phyloP scores from a whole-genome alignment of 257 asterid species.

The Nicotiana sylvestris region DNA sequence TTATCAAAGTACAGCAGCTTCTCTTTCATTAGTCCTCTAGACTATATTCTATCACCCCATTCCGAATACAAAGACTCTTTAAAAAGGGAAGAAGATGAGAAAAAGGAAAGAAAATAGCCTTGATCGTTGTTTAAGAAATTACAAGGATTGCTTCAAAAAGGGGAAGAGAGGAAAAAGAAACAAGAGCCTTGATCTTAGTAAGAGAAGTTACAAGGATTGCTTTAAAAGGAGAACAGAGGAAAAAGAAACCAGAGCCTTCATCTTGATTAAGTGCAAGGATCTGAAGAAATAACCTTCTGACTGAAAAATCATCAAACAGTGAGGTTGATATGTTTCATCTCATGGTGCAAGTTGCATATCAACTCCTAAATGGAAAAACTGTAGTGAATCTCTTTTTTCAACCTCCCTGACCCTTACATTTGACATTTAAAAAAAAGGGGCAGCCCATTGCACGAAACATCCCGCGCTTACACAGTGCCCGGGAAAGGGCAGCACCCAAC shows the following conservation, averaged over 20 bases:
- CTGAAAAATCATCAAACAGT: neutral
- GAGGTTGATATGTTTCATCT: neutral
- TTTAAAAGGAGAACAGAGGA: neutral
- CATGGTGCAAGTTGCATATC: neutral
- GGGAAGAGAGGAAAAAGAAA: neutral
- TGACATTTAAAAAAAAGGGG: neutral
- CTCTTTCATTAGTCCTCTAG: neutral
- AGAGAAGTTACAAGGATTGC: neutral
- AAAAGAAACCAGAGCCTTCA: neutral
- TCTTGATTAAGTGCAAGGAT: neutral
- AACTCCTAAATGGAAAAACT: neutral
- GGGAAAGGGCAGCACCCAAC: no score
- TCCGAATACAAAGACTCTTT: neutral
- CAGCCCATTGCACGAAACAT: no score
- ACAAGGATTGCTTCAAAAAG: neutral
- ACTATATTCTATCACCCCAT: neutral
- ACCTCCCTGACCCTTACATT: neutral
- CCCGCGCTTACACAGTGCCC: no score
- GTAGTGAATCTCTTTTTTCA: neutral
- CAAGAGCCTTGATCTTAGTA: neutral
- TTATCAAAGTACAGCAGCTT: neutral
- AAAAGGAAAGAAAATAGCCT: neutral
- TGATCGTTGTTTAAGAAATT: neutral
- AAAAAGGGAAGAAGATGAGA: no score
- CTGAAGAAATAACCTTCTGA: neutral